phyloP scores from a whole-genome alignment of 2,329 filamentous ascomycete species.

The Paracoccidioides lutzii region DNA sequence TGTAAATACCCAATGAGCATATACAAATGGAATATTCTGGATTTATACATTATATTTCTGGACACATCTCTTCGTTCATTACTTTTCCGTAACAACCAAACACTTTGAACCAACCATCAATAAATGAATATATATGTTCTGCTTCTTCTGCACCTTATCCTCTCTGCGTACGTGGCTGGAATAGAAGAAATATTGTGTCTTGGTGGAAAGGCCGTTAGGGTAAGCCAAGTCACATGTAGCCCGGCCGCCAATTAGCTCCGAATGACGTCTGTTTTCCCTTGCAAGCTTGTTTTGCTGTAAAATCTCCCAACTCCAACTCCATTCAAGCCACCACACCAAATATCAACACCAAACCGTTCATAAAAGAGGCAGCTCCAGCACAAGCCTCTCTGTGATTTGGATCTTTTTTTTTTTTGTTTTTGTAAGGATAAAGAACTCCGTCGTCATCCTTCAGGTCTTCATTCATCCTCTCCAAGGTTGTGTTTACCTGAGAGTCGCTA shows the following conservation, averaged over 20 bases:
- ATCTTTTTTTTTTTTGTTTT: not conserved
- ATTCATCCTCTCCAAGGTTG: too few relatives aligned
- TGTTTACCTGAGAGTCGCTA: too few relatives aligned
- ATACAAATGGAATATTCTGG: not conserved
- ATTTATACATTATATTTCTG: too few relatives aligned
- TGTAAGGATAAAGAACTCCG: too few relatives aligned
- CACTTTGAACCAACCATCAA: not conserved
- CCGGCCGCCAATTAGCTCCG: not conserved
- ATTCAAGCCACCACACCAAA: not conserved
- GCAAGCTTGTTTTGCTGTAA: slow-evolving; percentile 2
- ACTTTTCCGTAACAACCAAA: too few relatives aligned
- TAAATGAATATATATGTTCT: not conserved
- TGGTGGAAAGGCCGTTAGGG: not conserved
- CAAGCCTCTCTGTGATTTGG: not conserved
- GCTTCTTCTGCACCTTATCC: not conserved
- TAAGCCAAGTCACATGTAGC: slow-evolving; percentile 3
- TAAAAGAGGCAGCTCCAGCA: not conserved
- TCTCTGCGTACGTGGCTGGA: not conserved
- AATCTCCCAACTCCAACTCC: not conserved
- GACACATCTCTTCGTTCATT: too few relatives aligned
- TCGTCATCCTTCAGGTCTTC: too few relatives aligned
- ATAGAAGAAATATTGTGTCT: not conserved
- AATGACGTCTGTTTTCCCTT: slow-evolving; percentile 5
- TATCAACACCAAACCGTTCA: not conserved
- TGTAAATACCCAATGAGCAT: not conserved